A percentile compares a stretch with the other conserved stretches of the same genome.
These are phyloP conservation scores for Neurospora sp. DNA, from an alignment of 495 filamentous ascomycete genomes.

Conservation along the genomic window DNA sequence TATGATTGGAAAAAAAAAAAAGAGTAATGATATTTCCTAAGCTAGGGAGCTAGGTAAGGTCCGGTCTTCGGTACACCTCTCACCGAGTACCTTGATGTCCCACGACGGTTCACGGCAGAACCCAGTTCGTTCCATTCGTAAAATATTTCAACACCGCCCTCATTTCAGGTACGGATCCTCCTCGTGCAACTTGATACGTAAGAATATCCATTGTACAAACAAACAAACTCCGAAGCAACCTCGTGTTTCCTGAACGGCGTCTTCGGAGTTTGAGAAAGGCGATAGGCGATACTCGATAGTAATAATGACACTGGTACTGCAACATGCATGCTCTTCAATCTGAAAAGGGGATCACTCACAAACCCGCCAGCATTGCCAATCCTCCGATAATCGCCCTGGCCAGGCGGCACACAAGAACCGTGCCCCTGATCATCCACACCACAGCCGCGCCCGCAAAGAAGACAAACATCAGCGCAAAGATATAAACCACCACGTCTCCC, in stretches of 20 bases:
- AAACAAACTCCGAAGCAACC: neutral
- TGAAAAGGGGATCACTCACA: conserved; percentile 2
- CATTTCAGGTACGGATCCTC: neutral
- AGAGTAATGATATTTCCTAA: neutral
- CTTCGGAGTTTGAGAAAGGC: neutral
- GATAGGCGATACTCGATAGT: neutral
- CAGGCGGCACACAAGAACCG: conserved; percentile 6
- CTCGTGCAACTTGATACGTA: neutral
- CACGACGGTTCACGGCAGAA: neutral
- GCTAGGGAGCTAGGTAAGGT: neutral
- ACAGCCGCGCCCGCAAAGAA: conserved; percentile 5
- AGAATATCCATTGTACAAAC: neutral
- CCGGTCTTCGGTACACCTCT: neutral
- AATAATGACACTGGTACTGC: neutral
- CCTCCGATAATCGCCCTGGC: conserved; percentile 4
- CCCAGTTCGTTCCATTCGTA: neutral
- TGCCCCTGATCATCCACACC: conserved; percentile 12
- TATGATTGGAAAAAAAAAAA: neutral
- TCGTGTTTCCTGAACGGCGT: neutral
- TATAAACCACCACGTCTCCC: conserved; percentile 13
- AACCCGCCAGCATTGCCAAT: conserved; percentile 10
- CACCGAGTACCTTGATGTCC: neutral
- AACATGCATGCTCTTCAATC: neutral
- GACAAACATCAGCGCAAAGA: conserved; percentile 16
- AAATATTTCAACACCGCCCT: neutral